Base-by-base conservation (phyloP, 805 yeast genomes). In the Komagataella phaffii region DNA sequence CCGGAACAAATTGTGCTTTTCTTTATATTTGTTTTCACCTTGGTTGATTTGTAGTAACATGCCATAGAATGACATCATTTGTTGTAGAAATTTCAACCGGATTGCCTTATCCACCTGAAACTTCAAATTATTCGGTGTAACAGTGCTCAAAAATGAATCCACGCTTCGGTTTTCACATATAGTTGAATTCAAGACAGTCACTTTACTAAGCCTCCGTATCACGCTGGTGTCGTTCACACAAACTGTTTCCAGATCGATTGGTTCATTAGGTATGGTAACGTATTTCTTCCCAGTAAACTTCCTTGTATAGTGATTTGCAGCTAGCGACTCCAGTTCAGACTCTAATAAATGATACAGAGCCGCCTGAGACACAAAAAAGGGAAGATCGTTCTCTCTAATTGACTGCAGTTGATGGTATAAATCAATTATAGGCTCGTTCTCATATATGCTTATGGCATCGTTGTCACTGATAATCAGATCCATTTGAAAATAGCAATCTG, bases 351-450 rank as follows among this genome's bases (percentile, higher is more conserved):
- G 74, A 49, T 73, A 71, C 10, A 77, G 53, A 44, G 79, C 57
- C 2, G 77, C 64, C 56, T 80, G 84, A 0, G 85, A 73, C 2
- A 81, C 69, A 53, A 72, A 76, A 56, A 73, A 83, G 1, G 93
- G 90, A 45, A 83, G 66, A 55, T 77, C 84, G 56, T 83, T 84
- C 44, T 70, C 67, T 52, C 74, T 73, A 17, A 83, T 71, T 10
- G 78, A 60, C 0, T 66, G 69, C 47, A 71, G 53, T 23, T 50
- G 47, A 43, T 46, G 23, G 36, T 46, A 50, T 17, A 50, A 47
- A 21, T 50, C 52, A n/a, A 49, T 36, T 24, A 40, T 40, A 19
- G 43, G 47, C 3, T 17, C 18, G 7, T 36, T 17, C 21, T 36
- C n/a, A 23, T 50, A 49, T 7, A 50, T 30, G 24, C 23, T 43